These are phyloP conservation scores for Lagenaria siceraria DNA, from an alignment of 306 rosid species.

Conservation along the genomic window DNA sequence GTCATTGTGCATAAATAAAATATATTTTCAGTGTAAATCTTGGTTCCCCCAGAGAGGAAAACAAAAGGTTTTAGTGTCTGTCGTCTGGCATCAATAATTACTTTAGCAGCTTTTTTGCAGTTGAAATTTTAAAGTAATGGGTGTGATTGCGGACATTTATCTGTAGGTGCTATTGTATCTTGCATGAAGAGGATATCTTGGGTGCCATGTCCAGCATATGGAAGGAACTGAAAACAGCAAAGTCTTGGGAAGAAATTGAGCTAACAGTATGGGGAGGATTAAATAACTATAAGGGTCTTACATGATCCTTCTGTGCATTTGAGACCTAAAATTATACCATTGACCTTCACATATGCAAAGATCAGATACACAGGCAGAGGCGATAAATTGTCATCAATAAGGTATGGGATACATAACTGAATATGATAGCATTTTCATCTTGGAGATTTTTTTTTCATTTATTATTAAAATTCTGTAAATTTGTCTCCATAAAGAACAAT, in stretches of 20 bases:
- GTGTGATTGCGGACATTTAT: neutral
- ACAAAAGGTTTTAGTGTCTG: neutral
- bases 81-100: neutral
- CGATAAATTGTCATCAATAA: neutral
- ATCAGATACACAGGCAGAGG: neutral
- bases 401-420: neutral
- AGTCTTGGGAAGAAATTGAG: constrained; percentile 94
- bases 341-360: neutral
- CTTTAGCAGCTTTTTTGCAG: neutral
- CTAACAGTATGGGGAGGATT: constrained; percentile 63
- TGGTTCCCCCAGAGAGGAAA: too few species aligned
- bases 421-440: neutral
- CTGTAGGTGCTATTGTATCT: constrained; percentile 78
- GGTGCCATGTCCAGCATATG: constrained; percentile 78
- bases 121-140: neutral
- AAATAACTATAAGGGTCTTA: constrained; percentile 58
- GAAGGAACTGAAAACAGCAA: constrained; percentile 51
- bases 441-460: neutral
- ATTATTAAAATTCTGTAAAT: neutral
- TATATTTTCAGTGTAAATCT: neutral
- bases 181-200: constrained; percentile 76
- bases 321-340: neutral
- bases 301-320: constrained; percentile 13
- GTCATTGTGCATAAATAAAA: neutral
- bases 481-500: neutral